A percentile compares a stretch with the other conserved stretches of the same genome.
Conservation (phyloP, 2,329 filamentous ascomycete genomes). For the Macrophomina pseudophaseolina region DNA sequence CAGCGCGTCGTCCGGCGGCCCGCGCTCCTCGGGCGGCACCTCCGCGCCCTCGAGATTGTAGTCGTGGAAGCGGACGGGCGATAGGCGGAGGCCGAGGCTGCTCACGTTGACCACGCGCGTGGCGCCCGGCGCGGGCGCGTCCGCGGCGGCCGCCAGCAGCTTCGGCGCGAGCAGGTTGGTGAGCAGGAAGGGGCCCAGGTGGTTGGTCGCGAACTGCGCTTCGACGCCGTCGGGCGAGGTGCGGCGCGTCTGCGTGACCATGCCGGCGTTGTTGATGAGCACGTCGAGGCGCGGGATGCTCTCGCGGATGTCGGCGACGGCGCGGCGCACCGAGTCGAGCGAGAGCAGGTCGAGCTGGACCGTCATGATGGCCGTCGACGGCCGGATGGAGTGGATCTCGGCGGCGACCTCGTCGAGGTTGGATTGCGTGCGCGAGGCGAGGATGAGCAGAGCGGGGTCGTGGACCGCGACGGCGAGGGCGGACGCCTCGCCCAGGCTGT, state of each 20-base stretch:
- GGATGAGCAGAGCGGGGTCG: conserved; percentile 37
- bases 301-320: conserved; percentile 38
- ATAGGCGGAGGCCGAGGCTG: conserved; percentile 29
- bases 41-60: conserved; percentile 30
- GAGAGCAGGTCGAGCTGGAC: conserved; percentile 44
- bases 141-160: conserved; percentile 40
- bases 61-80: conserved; percentile 30
- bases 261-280: conserved; percentile 48
- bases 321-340: conserved; percentile 42
- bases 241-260: conserved; percentile 38
- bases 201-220: conserved; percentile 53
- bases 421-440: conserved; percentile 49
- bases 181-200: conserved; percentile 52
- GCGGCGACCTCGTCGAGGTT: conserved; percentile 50
- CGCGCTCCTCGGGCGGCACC: conserved; percentile 16
- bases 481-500: conserved; percentile 39
- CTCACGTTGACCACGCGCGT: conserved; percentile 39
- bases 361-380: conserved; percentile 41
- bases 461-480: conserved; percentile 38
- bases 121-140: conserved; percentile 25
- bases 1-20: background rate
- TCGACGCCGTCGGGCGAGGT: conserved; percentile 51
- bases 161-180: conserved; percentile 50
- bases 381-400: conserved; percentile 40
- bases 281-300: conserved; percentile 47